A percentile compares a stretch with the other conserved stretches of the same genome.
These are phyloP conservation scores for Leccinum proximum DNA, from an alignment of 1,284 basidiomycete genomes.

Conservation along the genomic window DNA sequence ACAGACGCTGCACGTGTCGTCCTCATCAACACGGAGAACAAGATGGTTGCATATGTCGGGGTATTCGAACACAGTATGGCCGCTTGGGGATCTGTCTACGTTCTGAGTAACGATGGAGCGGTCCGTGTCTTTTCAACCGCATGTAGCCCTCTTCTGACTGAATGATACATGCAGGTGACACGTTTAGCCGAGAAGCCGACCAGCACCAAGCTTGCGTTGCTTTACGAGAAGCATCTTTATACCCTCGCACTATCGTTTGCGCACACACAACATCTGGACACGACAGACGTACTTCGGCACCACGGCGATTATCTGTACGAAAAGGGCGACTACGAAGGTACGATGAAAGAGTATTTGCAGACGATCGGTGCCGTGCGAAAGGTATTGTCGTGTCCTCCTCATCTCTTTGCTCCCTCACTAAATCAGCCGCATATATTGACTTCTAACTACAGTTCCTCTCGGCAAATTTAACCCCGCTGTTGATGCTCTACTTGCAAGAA, in stretches of 20 bases:
- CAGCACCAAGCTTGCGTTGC: slow-evolving; percentile 73
- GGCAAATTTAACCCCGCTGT: slow-evolving; percentile 92
- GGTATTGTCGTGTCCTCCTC: slow-evolving; percentile 47
- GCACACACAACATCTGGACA: slow-evolving; percentile 68
- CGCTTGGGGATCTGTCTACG: slow-evolving; percentile 76
- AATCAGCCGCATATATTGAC: neutral
- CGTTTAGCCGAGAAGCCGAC: slow-evolving; percentile 81
- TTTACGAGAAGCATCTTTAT: slow-evolving; percentile 79
- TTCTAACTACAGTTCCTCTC: slow-evolving; percentile 77
- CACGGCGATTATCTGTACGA: slow-evolving; percentile 93
- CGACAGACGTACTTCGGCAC: slow-evolving; percentile 85
- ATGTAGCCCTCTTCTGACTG: neutral
- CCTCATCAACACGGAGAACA: slow-evolving; percentile 93
- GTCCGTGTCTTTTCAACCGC: slow-evolving; percentile 38
- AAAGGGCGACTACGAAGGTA: slow-evolving; percentile 91
- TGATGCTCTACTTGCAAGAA: slow-evolving; percentile 93
- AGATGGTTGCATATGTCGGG: slow-evolving; percentile 83
- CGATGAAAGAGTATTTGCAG: slow-evolving; percentile 90
- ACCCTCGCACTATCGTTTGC: slow-evolving; percentile 77
- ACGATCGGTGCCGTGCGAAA: slow-evolving; percentile 92
- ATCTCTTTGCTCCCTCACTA: neutral
- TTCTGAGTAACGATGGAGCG: slow-evolving; percentile 75
- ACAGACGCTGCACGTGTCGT: no score
- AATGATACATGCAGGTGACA: slow-evolving; percentile 45
- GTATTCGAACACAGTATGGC: slow-evolving; percentile 78